phyloP scores from a whole-genome alignment of 2,329 filamentous ascomycete species.

The Saccharata proteae region DNA sequence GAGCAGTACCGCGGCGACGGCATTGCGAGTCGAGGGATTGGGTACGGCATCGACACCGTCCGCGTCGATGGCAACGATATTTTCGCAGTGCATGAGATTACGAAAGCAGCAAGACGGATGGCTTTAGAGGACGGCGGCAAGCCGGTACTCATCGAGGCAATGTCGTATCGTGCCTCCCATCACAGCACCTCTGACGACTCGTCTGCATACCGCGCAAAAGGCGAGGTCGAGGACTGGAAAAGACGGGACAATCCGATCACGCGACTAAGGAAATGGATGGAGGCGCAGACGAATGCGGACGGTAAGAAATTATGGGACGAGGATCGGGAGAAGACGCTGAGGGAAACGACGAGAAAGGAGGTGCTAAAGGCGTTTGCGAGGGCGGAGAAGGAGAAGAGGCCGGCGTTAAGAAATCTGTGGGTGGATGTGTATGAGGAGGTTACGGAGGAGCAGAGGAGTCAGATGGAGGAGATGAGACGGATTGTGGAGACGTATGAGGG shows the following conservation, averaged over 20 bases:
- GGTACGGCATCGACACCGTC: slow-evolving; percentile 90
- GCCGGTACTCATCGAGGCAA: slow-evolving; percentile 82
- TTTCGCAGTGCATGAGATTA: slow-evolving; percentile 74
- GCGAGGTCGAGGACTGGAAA: slow-evolving; percentile 95
- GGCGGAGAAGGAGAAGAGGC: slow-evolving; percentile 73
- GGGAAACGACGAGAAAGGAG: slow-evolving; percentile 56
- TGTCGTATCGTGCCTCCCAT: slow-evolving; percentile 96
- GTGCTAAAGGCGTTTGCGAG: slow-evolving; percentile 74
- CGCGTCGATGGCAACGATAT: slow-evolving; percentile 92
- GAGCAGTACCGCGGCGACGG: slow-evolving; percentile 89
- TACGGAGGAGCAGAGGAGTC: slow-evolving; percentile 63
- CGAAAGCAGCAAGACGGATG: slow-evolving; percentile 61
- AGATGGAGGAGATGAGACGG: slow-evolving; percentile 65
- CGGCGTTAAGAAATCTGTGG: slow-evolving; percentile 60
- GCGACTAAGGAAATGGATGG: slow-evolving; percentile 79
- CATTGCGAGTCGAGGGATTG: slow-evolving; percentile 74
- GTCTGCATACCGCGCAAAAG: slow-evolving; percentile 84
- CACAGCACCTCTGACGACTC: slow-evolving; percentile 96
- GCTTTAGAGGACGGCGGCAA: slow-evolving; percentile 70
- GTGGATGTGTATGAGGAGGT: slow-evolving; percentile 81
- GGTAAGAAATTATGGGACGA: slow-evolving; percentile 74
- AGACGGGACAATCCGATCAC: slow-evolving; percentile 79
- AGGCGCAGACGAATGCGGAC: too few relatives aligned
- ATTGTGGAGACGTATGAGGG: slow-evolving; percentile 76
- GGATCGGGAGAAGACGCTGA: slow-evolving; percentile 59